Evolutionary conservation across 495 filamentous ascomycete genomes (phyloP).

Genomic region (Penicillium macrosclerotiorum): DNA sequence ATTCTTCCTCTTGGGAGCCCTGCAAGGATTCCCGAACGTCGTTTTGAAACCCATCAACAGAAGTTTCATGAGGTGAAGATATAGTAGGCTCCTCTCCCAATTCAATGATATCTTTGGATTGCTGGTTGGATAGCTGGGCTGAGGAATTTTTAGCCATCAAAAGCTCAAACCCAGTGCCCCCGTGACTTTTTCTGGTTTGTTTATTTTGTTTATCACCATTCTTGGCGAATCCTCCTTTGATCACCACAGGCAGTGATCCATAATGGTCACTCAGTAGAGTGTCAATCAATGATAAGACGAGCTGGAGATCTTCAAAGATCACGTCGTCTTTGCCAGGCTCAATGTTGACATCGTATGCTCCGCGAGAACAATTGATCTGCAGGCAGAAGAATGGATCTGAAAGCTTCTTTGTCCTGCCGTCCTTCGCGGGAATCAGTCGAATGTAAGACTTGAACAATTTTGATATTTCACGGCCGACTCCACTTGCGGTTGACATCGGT

Average conservation of each 20-base stretch:
- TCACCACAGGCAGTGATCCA: constrained; percentile 32
- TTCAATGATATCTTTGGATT: too few species aligned
- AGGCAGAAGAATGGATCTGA: constrained; percentile 72
- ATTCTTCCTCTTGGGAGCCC: neutral
- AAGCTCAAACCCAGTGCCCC: constrained; percentile 19
- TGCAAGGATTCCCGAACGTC: neutral
- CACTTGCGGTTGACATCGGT: constrained; percentile 63
- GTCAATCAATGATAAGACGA: constrained; percentile 52
- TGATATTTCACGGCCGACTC: constrained; percentile 64
- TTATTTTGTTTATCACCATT: too few species aligned
- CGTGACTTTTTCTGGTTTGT: too few species aligned
- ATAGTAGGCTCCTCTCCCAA: too few species aligned
- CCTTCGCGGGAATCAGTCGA: constrained; percentile 33
- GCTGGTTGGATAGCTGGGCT: too few species aligned
- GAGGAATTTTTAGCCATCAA: too few species aligned
- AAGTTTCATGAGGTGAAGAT: neutral
- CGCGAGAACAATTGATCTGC: constrained; percentile 66
- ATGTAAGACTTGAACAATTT: constrained; percentile 59
- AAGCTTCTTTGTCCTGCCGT: constrained; percentile 16
- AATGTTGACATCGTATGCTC: constrained; percentile 83
- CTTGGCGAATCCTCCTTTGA: constrained; percentile 1
- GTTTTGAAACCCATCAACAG: neutral
- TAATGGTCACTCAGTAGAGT: constrained; percentile 56
- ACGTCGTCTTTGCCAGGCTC: constrained; percentile 91
- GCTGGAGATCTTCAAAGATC: constrained; percentile 63